Evolutionary conservation across 352 stramenopile genomes (phyloP).

Genomic region (Pseudoperonospora humuli): DNA sequence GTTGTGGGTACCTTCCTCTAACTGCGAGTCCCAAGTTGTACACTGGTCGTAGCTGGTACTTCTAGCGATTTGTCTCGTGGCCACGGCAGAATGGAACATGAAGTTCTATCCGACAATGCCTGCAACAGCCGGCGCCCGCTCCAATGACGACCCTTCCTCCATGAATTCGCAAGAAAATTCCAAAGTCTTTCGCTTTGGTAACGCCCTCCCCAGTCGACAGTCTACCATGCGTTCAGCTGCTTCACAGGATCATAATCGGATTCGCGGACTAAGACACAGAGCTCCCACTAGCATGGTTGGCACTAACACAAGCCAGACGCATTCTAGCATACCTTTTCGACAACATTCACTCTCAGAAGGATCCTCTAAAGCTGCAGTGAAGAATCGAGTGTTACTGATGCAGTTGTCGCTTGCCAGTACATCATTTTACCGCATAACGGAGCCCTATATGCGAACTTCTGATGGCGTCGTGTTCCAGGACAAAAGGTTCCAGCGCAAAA

Average conservation of each 20-base stretch:
- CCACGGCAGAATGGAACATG: not conserved
- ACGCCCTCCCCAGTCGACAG: not conserved
- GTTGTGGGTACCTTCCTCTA: too few relatives aligned
- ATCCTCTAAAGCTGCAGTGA: constrained; percentile 5
- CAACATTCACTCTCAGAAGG: constrained; percentile 20
- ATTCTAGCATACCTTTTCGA: constrained; percentile 1
- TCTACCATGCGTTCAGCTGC: not conserved
- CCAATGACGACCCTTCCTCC: not conserved
- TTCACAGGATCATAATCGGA: constrained; percentile 15
- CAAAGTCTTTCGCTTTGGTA: constrained; percentile 10
- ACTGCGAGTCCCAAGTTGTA: too few relatives aligned
- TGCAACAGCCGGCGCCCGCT: not conserved
- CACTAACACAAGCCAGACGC: not conserved
- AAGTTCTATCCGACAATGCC: not conserved
- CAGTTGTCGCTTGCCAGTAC: not conserved
- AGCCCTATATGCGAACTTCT: constrained; percentile 21
- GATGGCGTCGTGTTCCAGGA: constrained; percentile 25
- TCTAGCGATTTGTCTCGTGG: constrained; percentile 4
- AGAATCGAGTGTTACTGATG: constrained; percentile 1
- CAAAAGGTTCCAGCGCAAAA: constrained; percentile 24
- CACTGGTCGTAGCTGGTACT: constrained; percentile 5
- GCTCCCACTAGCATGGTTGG: constrained; percentile 3
- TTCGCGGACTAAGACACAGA: constrained; percentile 5
- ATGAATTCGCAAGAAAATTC: constrained; percentile 14
- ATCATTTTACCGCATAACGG: constrained; percentile 8